Evolutionary conservation across 116 monocot genomes (phyloP).

Genomic region (Papilionanthe hybrid): DNA sequence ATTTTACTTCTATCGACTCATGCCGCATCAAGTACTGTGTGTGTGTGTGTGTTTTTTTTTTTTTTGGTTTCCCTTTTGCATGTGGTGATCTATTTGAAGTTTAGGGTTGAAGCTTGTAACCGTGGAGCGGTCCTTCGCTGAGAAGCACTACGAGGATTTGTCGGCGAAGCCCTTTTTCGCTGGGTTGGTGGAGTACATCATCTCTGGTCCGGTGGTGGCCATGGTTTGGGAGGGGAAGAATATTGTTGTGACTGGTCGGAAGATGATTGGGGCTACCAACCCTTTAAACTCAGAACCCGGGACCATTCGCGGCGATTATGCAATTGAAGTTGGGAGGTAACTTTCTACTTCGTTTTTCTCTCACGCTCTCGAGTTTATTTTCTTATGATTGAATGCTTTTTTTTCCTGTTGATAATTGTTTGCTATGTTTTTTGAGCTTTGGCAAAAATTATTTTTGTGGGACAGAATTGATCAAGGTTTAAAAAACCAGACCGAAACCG

Average conservation of each 20-base stretch:
- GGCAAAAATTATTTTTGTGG: background rate
- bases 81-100: background rate
- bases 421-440: background rate
- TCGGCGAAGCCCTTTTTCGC: conserved; percentile 76
- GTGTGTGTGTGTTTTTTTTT: background rate
- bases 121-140: conserved; percentile 76
- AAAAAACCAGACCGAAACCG: too few relatives aligned
- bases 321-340: conserved; percentile 83
- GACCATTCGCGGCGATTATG: conserved; percentile 81
- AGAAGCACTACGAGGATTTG: conserved; percentile 92
- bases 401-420: background rate
- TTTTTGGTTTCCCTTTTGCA: too few relatives aligned
- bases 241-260: conserved; percentile 75
- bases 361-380: background rate
- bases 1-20: background rate
- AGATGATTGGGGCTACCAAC: conserved; percentile 87
- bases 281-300: conserved; percentile 75
- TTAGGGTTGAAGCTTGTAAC: conserved; percentile 69
- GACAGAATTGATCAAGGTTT: background rate
- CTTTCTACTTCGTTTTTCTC: background rate
- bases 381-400: background rate
- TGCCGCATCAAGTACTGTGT: background rate
- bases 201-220: conserved; percentile 87
- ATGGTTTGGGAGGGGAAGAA: conserved; percentile 98
- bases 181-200: conserved; percentile 81